phyloP scores from a whole-genome alignment of 176 grass and related monocot species.

The Musa schizocarpa region DNA sequence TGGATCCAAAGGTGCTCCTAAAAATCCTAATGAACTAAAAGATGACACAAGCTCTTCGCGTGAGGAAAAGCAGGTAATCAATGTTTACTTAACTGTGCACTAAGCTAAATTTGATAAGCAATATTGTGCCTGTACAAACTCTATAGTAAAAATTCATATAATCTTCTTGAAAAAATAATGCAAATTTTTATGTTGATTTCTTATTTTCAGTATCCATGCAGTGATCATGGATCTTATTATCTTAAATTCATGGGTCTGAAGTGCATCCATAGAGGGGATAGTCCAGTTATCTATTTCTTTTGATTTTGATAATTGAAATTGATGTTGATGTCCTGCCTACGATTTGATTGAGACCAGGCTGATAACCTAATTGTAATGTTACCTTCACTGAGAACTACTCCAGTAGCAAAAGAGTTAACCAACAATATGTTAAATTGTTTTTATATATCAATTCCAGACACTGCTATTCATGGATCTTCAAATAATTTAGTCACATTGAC shows the following conservation, averaged over 20 bases:
- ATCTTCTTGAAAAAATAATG: background rate
- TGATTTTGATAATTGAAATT: background rate
- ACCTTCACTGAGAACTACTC: background rate
- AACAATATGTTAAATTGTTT: background rate
- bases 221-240: background rate
- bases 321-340: background rate
- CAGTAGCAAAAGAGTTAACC: background rate
- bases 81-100: background rate
- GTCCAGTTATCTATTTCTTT: background rate
- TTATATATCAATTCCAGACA: background rate
- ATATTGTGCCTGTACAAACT: slow-evolving; percentile 6
- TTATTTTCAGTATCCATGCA: background rate
- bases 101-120: background rate
- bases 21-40: slow-evolving; percentile 82
- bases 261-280: background rate
- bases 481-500: background rate
- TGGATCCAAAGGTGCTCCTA: slow-evolving; percentile 69
- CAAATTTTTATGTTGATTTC: background rate
- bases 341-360: background rate
- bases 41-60: slow-evolving; percentile 76
- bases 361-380: background rate
- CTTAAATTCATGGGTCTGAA: too few species aligned
- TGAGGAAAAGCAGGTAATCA: slow-evolving; percentile 70
- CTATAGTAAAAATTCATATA: background rate
- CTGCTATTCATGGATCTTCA: background rate